Evolutionary conservation across 2,329 filamentous ascomycete genomes (phyloP).

Genomic region (Massarina eburnea): DNA sequence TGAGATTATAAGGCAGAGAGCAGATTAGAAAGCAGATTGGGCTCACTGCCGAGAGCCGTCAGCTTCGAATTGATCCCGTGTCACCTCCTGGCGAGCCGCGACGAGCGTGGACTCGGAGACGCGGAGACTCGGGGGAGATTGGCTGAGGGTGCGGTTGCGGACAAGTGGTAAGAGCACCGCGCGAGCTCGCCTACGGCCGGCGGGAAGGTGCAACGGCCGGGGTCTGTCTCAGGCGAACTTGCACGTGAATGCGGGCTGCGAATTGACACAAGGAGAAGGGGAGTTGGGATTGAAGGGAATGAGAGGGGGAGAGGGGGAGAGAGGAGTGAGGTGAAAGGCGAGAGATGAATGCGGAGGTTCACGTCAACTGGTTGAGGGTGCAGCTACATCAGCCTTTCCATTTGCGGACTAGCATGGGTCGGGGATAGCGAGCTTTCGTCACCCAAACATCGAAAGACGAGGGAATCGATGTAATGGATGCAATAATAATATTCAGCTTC

Average conservation of each 20-base stretch:
- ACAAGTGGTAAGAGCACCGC: conserved; percentile 12
- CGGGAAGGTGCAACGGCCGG: conserved; percentile 13
- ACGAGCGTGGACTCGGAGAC: background rate
- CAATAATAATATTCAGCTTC: background rate
- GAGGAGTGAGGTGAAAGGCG: background rate
- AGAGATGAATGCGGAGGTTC: conserved; percentile 6
- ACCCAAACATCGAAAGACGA: background rate
- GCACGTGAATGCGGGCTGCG: background rate
- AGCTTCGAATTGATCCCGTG: too few relatives aligned
- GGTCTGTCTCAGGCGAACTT: background rate
- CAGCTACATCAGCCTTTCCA: conserved; percentile 4
- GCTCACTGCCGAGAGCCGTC: too few relatives aligned
- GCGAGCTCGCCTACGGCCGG: conserved; percentile 17
- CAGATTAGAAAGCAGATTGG: too few relatives aligned
- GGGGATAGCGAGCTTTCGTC: conserved; percentile 5
- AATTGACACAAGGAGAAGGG: background rate
- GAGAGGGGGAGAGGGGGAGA: conserved; percentile 5
- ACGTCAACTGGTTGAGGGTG: too few relatives aligned
- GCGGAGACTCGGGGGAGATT: background rate
- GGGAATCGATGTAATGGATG: background rate
- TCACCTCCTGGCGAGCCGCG: too few relatives aligned
- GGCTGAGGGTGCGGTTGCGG: conserved; percentile 6
- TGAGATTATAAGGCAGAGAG: too few relatives aligned
- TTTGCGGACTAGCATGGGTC: conserved; percentile 4
- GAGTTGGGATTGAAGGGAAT: background rate